Conservation (phyloP, 2,329 filamentous ascomycete species). For the Alternaria ventricosa region DNA sequence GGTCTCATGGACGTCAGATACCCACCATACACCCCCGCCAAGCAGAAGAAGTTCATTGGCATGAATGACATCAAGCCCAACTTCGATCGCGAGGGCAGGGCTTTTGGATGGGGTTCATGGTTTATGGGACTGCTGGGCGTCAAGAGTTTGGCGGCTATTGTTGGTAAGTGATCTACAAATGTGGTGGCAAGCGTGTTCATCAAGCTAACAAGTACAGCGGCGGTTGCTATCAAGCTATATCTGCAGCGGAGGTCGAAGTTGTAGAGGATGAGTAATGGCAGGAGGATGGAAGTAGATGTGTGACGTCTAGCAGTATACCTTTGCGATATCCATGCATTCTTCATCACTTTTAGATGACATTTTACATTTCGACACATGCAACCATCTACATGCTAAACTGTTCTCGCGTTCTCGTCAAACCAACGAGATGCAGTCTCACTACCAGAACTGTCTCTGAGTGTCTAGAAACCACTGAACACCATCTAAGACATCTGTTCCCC, state of each 20-base stretch:
- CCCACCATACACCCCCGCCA: slow-evolving; percentile 64
- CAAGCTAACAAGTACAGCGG: slow-evolving; percentile 6
- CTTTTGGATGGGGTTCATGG: slow-evolving; percentile 44
- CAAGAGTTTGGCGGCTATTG: slow-evolving; percentile 38
- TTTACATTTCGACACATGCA: background rate
- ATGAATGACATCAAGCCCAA: slow-evolving; percentile 63
- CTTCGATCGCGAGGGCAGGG: slow-evolving; percentile 64
- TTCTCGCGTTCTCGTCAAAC: background rate
- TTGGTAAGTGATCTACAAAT: slow-evolving; percentile 37
- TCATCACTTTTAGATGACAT: too few relatives aligned
- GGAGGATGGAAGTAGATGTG: background rate
- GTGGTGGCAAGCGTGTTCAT: background rate
- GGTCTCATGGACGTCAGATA: slow-evolving; percentile 70
- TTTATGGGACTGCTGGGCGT: slow-evolving; percentile 37
- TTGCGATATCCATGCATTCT: background rate
- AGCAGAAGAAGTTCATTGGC: slow-evolving; percentile 58
- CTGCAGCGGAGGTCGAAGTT: slow-evolving; percentile 10
- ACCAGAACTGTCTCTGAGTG: background rate
- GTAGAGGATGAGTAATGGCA: background rate
- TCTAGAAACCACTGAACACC: background rate
- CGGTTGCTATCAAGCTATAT: slow-evolving; percentile 7
- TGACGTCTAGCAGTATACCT: background rate
- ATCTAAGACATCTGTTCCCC: background rate
- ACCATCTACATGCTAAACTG: too few relatives aligned
- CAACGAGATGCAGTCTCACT: accelerated